These are phyloP conservation scores for Coniferiporia weirii DNA, from an alignment of 1,284 basidiomycete genomes.

Conservation along the genomic window DNA sequence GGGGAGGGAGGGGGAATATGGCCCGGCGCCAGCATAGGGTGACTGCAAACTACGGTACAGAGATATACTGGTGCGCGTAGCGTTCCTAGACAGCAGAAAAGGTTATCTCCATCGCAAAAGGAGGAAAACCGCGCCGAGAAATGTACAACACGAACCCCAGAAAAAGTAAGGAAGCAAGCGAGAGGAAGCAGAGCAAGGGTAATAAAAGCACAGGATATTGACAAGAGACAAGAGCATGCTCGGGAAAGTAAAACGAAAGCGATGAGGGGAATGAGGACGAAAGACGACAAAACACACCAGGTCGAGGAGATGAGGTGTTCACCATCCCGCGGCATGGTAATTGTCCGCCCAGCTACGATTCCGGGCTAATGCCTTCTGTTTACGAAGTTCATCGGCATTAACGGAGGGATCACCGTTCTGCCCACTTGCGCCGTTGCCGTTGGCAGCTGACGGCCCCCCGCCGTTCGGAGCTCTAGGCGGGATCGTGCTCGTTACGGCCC, in stretches of 20 bases:
- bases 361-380: conserved; percentile 43
- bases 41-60: neutral
- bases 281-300: neutral
- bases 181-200: neutral
- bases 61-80: conserved; percentile 5
- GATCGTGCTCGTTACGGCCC: conserved; percentile 27
- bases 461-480: too few relatives aligned
- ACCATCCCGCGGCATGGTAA: conserved; percentile 65
- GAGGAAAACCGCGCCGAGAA: neutral
- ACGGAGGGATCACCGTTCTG: neutral
- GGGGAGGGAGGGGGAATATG: neutral
- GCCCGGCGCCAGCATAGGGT: neutral
- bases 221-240: neutral
- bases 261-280: conserved; percentile 5
- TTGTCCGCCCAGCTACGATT: conserved; percentile 68
- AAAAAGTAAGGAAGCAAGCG: conserved; percentile 1
- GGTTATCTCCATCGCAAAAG: neutral
- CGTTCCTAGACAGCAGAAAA: neutral
- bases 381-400: conserved; percentile 31
- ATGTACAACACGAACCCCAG: conserved; percentile 10
- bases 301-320: conserved; percentile 7
- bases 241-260: conserved; percentile 7
- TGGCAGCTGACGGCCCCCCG: too few relatives aligned
- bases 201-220: conserved; percentile 8
- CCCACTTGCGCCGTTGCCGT: neutral